A percentile compares a stretch with the other conserved stretches of the same genome.
Evolutionary conservation across 352 stramenopile genomes (phyloP).

Genomic region (Globisporangium spinosum): DNA sequence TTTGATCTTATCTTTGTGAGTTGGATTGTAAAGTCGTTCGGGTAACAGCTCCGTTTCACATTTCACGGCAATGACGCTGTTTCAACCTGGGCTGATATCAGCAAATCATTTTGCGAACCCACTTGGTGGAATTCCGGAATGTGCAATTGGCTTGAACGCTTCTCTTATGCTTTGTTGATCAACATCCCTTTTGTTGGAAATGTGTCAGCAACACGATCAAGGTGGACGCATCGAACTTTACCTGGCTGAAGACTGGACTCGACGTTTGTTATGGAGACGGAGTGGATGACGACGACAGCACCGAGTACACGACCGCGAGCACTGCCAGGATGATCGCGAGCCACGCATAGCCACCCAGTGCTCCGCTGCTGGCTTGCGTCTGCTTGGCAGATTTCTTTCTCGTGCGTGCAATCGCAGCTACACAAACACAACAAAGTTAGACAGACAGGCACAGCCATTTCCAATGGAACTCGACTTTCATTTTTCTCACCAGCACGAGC

Average conservation of each 20-base stretch:
- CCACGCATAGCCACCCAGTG: constrained; percentile 30
- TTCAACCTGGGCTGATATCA: no score
- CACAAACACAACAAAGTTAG: neutral
- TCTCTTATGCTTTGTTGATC: no score
- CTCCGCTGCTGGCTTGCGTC: constrained; percentile 24
- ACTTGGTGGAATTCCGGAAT: no score
- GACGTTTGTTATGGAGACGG: neutral
- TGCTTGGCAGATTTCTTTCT: constrained; percentile 65
- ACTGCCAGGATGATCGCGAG: constrained; percentile 39
- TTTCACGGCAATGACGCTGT: no score
- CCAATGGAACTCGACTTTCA: neutral
- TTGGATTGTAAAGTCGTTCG: no score
- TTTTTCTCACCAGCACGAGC: constrained; percentile 44
- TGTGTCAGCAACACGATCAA: neutral
- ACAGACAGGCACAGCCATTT: neutral
- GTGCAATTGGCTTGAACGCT: no score
- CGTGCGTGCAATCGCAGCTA: constrained; percentile 63
- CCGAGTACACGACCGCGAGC: constrained; percentile 24
- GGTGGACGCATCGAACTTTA: neutral
- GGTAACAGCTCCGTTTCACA: no score
- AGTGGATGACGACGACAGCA: constrained; percentile 3
- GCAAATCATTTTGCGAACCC: no score
- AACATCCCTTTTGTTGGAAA: neutral
- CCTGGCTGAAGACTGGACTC: neutral
- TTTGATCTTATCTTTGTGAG: no score